A percentile compares a stretch with the other conserved stretches of the same genome.
phyloP scores from a whole-genome alignment of 2,329 filamentous ascomycete species.

The Arthroderma sp. region DNA sequence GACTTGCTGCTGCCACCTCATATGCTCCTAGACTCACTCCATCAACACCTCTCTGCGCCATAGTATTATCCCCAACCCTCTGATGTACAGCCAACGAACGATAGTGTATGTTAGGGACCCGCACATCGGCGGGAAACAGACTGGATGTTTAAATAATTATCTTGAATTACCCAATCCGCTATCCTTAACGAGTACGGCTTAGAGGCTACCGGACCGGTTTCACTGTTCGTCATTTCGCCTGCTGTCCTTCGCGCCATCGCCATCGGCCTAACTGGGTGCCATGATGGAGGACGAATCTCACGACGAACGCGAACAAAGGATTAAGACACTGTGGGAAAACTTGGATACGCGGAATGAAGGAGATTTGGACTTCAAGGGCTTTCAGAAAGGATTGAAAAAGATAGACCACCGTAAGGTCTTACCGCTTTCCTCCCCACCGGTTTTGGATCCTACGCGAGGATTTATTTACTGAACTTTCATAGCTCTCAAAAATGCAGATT shows the following conservation, averaged over 20 bases:
- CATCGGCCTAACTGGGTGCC: not conserved
- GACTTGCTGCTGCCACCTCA: too few species aligned
- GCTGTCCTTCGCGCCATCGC: not conserved
- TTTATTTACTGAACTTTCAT: conserved; percentile 8
- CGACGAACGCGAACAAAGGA: conserved; percentile 64
- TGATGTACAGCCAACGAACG: conserved; percentile 10
- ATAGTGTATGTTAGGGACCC: conserved; percentile 5
- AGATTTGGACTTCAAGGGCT: conserved; percentile 67
- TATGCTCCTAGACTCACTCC: too few species aligned
- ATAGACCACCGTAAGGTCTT: conserved; percentile 73
- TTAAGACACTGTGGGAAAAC: conserved; percentile 71
- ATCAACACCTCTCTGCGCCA: too few species aligned
- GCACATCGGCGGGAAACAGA: conserved; percentile 9
- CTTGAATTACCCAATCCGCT: conserved; percentile 9
- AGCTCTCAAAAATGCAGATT: conserved; percentile 83
- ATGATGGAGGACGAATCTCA: conserved; percentile 63
- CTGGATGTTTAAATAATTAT: conserved; percentile 5
- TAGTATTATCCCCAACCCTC: not conserved
- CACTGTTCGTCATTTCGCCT: not conserved
- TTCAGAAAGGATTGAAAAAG: conserved; percentile 71
- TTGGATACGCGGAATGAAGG: conserved; percentile 66
- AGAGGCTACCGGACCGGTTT: not conserved
- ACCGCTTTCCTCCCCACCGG: conserved; percentile 6
- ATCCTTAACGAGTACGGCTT: not conserved
- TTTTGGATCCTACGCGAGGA: conserved; percentile 1